Percentiles rank a stretch among this genome's conserved stretches.
phyloP scores from a whole-genome alignment of 176 grass and related monocot genomes.

The Zizania latifolia region DNA sequence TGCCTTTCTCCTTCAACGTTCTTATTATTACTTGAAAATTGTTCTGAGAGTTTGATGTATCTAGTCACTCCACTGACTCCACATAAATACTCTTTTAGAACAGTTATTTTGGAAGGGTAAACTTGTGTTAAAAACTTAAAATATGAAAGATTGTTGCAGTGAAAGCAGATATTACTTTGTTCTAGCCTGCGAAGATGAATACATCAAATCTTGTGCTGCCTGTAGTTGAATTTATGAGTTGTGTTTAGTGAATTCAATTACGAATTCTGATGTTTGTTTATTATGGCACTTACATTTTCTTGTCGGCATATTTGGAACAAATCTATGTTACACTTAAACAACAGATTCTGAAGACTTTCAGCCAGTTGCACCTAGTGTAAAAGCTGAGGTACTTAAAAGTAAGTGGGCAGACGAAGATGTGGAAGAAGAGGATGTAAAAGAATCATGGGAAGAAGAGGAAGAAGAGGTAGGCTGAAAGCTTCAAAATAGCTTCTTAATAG shows the following conservation, averaged over 20 bases:
- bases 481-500: neutral
- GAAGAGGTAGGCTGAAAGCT: constrained; percentile 49
- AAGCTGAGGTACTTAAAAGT: constrained; percentile 48
- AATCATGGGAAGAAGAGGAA: constrained; percentile 89
- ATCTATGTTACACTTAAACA: neutral
- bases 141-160: neutral
- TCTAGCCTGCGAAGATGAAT: neutral
- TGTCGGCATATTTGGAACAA: constrained; percentile 10
- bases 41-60: neutral
- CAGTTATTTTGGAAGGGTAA: neutral
- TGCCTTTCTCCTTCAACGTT: neutral
- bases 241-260: neutral
- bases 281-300: neutral
- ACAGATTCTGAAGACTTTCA: constrained; percentile 73
- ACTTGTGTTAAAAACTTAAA: neutral
- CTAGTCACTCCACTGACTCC: neutral
- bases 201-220: neutral
- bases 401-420: constrained; percentile 86
- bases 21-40: neutral
- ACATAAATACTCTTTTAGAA: neutral
- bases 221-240: neutral
- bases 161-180: neutral
- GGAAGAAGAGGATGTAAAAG: constrained; percentile 77
- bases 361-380: constrained; percentile 37
- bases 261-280: neutral